A percentile compares a stretch with the other conserved stretches of the same genome.
These are phyloP conservation scores for Ochromonas danica DNA, from an alignment of 108 stramenopile species.

Conservation along the genomic window DNA sequence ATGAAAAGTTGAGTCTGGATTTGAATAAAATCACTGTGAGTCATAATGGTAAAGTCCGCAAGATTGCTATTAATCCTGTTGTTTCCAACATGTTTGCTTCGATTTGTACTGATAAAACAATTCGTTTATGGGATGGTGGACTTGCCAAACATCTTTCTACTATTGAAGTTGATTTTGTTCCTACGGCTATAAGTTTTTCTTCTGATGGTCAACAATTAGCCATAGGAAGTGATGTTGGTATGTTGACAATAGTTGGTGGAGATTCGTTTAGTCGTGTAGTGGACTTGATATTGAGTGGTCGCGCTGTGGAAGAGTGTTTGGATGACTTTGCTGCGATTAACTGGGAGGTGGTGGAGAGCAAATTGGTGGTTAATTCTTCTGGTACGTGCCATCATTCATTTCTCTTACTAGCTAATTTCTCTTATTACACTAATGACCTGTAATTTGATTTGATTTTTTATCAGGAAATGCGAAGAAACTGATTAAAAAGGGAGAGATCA, in stretches of 20 bases:
- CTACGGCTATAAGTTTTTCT: neutral
- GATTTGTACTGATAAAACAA: neutral
- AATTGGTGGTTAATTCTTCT: neutral
- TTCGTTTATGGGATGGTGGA: neutral
- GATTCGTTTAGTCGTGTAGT: no score
- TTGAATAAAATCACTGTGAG: no score
- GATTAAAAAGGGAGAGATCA: neutral
- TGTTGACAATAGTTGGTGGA: no score
- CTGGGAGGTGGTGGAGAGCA: neutral
- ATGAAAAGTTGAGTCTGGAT: no score
- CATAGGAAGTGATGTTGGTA: neutral
- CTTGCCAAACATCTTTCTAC: neutral
- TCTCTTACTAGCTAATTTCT: no score
- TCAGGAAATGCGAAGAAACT: neutral
- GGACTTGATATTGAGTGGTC: no score
- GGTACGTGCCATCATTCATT: neutral
- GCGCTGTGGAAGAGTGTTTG: no score
- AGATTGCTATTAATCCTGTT: neutral
- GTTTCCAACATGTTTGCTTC: neutral
- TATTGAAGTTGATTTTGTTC: neutral
- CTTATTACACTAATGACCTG: no score
- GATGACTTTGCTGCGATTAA: no score
- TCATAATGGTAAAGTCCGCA: neutral
- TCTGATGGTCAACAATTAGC: neutral
- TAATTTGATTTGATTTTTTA: no score